Base-by-base conservation (phyloP, 148 eudicot species). In the Vaccinium vitisidaea region DNA sequence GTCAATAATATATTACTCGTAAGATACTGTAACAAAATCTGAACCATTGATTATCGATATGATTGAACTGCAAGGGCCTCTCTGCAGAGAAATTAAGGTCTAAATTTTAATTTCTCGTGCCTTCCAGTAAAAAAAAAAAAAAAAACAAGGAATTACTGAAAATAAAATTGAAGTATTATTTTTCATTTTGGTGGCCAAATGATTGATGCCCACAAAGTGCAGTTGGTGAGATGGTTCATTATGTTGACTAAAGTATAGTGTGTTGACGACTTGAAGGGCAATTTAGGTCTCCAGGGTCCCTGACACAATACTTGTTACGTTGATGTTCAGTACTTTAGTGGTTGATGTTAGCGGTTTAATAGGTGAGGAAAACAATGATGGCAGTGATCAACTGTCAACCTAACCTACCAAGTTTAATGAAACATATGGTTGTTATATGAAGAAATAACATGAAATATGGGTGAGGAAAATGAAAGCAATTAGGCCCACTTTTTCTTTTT, bases 371-470 rank as follows among this genome's bases (percentile, higher is more conserved):
- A 48, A 23, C 61, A 43, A 80, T 43, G 75, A 67, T 18, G 85
- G 52, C 2, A 67, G 75, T 56, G 79, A 73, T 79, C 87, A 86
- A 84, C 82, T 83, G 86, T 87, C 82, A 83, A 89, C 88, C 82
- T 75, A 82, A 50, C 85, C 73, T 83, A 84, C 89, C 88, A 84
- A 88, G 83, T 79, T 12, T 19, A 13, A 50, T 10, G 11, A 25
- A 67, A 13, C 14, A 25, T 15, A 2, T 0, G 4, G 61, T 30
- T 8, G 23, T 30, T 53, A 32, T 15, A 79, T 6, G 8, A 32
- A 23, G 10, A 32, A 11, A 78, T 7, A 25, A 30, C 18, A 27
- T 23, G 43, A 25, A 52, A 25, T 25, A 12, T n/a, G 3, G 63
- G 30, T 23, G 48, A 16, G 18, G n/a, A 54, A 79, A 79, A 54